These are phyloP conservation scores for Linnemannia schmuckeri DNA, from an alignment of 192 early-diverging fungal genomes.

Conservation along the genomic window DNA sequence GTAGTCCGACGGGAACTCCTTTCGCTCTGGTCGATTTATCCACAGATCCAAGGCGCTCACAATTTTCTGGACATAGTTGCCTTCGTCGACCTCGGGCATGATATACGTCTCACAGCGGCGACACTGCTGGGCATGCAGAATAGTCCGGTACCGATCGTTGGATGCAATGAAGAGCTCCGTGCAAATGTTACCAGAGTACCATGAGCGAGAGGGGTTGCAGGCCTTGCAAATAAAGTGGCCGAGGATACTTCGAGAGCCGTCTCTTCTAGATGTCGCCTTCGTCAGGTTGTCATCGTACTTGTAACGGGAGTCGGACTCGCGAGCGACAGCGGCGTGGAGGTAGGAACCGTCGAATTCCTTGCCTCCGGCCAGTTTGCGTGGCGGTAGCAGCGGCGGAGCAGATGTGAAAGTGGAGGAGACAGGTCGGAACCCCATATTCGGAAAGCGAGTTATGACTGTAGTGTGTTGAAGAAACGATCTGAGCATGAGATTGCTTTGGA, in stretches of 20 bases:
- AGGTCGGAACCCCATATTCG: background rate
- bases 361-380: background rate
- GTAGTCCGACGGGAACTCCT: background rate
- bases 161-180: constrained; percentile 1
- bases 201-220: background rate
- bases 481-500: background rate
- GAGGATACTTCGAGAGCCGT: background rate
- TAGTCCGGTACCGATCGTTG: background rate
- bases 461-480: background rate
- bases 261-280: too few species aligned
- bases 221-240: background rate
- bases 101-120: background rate
- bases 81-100: background rate
- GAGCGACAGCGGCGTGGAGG: background rate
- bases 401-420: too few species aligned
- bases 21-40: background rate
- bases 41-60: constrained; percentile 18
- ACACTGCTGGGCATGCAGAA: constrained; percentile 20
- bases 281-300: background rate
- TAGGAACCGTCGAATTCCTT: background rate
- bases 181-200: background rate
- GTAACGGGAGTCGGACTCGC: background rate
- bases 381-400: too few species aligned
- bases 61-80: constrained; percentile 2
- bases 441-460: background rate